Evolutionary conservation across 129 eudicot genomes (phyloP).

Genomic region (Glebionis coronaria): DNA sequence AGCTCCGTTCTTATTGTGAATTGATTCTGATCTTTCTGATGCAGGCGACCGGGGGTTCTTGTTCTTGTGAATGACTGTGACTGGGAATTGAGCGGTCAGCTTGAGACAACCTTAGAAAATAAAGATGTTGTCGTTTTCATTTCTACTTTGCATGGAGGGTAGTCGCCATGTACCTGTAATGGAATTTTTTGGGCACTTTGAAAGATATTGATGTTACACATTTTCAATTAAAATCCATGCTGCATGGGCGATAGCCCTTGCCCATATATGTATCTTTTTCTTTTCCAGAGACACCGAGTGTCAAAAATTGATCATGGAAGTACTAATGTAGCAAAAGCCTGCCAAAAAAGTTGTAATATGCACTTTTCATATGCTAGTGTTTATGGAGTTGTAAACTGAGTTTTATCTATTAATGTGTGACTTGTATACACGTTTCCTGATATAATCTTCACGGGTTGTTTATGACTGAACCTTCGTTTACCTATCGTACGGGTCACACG

Average conservation of each 20-base stretch:
- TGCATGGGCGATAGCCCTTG: neutral
- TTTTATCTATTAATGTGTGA: neutral
- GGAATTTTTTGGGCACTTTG: neutral
- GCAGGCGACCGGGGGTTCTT: conserved; percentile 95
- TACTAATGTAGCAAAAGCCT: neutral
- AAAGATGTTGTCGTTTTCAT: conserved; percentile 89
- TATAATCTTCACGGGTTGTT: too few relatives aligned
- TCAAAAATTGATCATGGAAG: neutral
- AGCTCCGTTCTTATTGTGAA: neutral
- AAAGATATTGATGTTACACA: neutral
- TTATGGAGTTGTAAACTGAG: conserved; percentile 13
- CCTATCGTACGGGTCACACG: too few relatives aligned
- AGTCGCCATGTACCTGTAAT: conserved; percentile 1
- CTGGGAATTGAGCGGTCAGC: conserved; percentile 96
- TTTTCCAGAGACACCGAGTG: neutral
- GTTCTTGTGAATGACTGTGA: conserved; percentile 95
- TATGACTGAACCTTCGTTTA: too few relatives aligned
- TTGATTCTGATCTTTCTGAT: neutral
- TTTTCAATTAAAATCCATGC: neutral
- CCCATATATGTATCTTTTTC: neutral
- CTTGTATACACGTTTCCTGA: too few relatives aligned
- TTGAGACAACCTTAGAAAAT: conserved; percentile 82
- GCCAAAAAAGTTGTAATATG: neutral
- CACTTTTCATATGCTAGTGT: neutral
- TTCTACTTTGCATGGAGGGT: conserved; percentile 97